These are phyloP conservation scores for Anisodus tanguticus DNA, from an alignment of 257 asterid genomes.

Conservation along the genomic window DNA sequence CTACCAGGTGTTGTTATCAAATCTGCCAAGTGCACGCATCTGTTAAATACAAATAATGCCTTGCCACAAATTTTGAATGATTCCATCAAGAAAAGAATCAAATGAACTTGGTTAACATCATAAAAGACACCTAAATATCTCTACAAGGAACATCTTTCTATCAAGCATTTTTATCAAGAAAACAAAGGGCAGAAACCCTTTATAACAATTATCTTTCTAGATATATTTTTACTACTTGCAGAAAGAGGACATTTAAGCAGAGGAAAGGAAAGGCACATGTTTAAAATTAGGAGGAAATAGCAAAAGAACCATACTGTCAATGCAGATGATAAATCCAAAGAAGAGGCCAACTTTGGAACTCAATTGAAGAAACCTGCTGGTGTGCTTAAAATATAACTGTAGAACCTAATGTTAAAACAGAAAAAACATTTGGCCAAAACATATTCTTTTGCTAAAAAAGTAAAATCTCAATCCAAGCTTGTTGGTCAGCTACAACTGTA, in stretches of 20 bases:
- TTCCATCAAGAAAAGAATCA: constrained; percentile 21
- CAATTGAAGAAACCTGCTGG: constrained; percentile 2
- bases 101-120: neutral
- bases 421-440: neutral
- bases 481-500: constrained; percentile 7
- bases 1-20: constrained; percentile 15
- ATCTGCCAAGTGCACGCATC: neutral
- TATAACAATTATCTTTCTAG: neutral
- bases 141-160: neutral
- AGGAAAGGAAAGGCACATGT: constrained; percentile 14
- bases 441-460: neutral
- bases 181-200: neutral
- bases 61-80: constrained; percentile 23
- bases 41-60: neutral
- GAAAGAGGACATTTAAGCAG: constrained; percentile 21
- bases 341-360: constrained; percentile 13
- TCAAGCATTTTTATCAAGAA: constrained; percentile 15
- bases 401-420: neutral
- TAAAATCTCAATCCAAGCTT: constrained; percentile 9
- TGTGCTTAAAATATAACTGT: neutral
- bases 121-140: constrained; percentile 21
- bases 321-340: constrained; percentile 16
- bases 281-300: neutral
- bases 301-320: constrained; percentile 24
- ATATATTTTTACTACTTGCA: neutral